These are phyloP conservation scores for Fusarium miscanthi DNA, from an alignment of 2,329 filamentous ascomycete species.

Conservation along the genomic window DNA sequence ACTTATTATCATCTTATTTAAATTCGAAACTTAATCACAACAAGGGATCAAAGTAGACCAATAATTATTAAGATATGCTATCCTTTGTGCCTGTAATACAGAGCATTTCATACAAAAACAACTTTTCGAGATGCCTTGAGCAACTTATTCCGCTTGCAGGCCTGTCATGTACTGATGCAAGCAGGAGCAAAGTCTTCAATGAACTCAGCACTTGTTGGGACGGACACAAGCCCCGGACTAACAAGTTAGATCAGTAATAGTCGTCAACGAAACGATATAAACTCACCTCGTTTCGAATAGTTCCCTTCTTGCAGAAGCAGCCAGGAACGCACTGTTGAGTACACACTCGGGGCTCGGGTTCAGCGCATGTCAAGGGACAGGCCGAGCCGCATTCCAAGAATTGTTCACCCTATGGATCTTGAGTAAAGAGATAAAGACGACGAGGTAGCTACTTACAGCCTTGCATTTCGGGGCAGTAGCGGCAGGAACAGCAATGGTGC, in stretches of 20 bases:
- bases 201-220: background rate
- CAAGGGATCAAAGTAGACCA: accelerated
- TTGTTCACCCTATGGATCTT: accelerated
- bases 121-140: background rate
- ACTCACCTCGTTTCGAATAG: background rate
- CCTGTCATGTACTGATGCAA: accelerated
- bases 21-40: background rate
- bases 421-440: accelerated
- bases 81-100: background rate
- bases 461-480: background rate
- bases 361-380: background rate
- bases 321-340: background rate
- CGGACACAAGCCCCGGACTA: background rate
- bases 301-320: background rate
- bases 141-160: accelerated
- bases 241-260: accelerated
- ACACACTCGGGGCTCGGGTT: background rate
- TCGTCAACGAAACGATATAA: accelerated
- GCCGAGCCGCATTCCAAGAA: background rate
- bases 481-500: background rate
- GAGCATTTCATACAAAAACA: background rate
- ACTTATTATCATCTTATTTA: background rate
- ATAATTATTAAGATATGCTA: too few relatives aligned
- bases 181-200: accelerated
- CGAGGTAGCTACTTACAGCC: background rate